phyloP scores from a whole-genome alignment of 1,139 yeast species.

The Candida tetrigidarum region DNA sequence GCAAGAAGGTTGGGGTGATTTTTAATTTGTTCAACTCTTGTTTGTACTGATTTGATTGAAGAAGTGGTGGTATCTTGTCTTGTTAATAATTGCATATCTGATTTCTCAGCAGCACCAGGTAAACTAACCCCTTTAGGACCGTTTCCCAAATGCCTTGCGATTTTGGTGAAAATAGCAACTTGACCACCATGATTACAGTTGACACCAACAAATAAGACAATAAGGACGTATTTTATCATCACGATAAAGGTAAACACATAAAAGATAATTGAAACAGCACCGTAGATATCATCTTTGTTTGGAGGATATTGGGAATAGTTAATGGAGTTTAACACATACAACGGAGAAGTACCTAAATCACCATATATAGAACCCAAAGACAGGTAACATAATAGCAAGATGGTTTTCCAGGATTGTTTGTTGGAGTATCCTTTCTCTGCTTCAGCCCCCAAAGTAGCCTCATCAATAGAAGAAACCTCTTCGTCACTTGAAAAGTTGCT shows the following conservation, averaged over 20 bases:
- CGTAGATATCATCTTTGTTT: conserved; percentile 44
- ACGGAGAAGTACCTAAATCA: conserved; percentile 64
- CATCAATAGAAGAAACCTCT: conserved; percentile 1
- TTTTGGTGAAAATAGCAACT: conserved; percentile 60
- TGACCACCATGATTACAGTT: conserved; percentile 67
- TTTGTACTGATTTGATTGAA: conserved; percentile 23
- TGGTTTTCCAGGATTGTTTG: conserved; percentile 28
- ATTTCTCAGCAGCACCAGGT: conserved; percentile 40
- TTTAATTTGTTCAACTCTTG: conserved; percentile 20
- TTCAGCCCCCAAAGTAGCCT: conserved; percentile 9
- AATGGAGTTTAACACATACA: conserved; percentile 54
- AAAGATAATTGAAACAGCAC: conserved; percentile 57
- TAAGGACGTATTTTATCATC: conserved; percentile 50
- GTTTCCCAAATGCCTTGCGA: conserved; percentile 50
- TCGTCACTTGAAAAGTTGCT: conserved; percentile 2
- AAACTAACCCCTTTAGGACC: conserved; percentile 52
- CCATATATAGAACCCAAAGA: conserved; percentile 64
- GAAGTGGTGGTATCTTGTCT: conserved; percentile 43
- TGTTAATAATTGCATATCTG: conserved; percentile 40
- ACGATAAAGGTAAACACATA: conserved; percentile 59
- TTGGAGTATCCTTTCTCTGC: conserved; percentile 11
- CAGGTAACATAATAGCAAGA: conserved; percentile 31
- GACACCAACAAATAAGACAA: conserved; percentile 55
- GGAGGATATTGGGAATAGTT: conserved; percentile 36
- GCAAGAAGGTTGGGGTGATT: conserved; percentile 29